These are phyloP conservation scores for Chytriomyces sp. DNA, from an alignment of 192 early-diverging fungal genomes.

Conservation along the genomic window DNA sequence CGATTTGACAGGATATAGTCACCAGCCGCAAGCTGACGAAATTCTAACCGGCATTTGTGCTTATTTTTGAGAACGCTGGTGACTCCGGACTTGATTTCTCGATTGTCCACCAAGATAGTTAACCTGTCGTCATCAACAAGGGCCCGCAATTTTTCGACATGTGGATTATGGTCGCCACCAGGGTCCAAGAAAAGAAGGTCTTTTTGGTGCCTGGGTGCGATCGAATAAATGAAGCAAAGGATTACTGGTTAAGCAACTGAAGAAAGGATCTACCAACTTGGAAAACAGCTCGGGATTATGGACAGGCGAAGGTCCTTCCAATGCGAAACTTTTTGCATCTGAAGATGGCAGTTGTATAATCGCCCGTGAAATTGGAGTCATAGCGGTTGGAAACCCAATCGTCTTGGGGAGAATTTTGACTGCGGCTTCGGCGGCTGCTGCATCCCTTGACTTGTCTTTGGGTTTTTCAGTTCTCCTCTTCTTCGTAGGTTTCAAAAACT, in stretches of 20 bases:
- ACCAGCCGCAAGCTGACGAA: constrained; percentile 40
- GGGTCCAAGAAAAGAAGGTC: constrained; percentile 19
- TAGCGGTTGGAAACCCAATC: background rate
- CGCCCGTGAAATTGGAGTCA: constrained; percentile 13
- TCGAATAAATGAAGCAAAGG: too few relatives aligned
- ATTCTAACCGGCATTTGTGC: constrained; percentile 25
- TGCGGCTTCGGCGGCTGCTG: background rate
- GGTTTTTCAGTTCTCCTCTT: background rate
- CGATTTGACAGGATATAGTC: constrained; percentile 43
- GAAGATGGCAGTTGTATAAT: constrained; percentile 9
- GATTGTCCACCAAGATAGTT: constrained; percentile 20
- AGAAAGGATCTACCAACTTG: background rate
- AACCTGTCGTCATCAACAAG: constrained; percentile 4
- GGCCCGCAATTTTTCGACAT: constrained; percentile 7
- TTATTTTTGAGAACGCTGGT: constrained; percentile 12
- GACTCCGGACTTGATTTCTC: constrained; percentile 13
- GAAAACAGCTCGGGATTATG: background rate
- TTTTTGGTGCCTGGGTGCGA: constrained; percentile 5
- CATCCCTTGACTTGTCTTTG: background rate
- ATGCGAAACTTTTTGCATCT: constrained; percentile 7
- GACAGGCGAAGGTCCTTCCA: constrained; percentile 23
- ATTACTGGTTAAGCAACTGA: too few relatives aligned
- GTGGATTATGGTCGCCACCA: constrained; percentile 3
- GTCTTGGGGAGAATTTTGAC: background rate
- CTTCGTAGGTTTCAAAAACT: constrained; percentile 15